Evolutionary conservation across 345 rosid species (phyloP), one percentile per base, ranked within the genome.

Genomic region (Eucalyptus tenuipes): DNA sequence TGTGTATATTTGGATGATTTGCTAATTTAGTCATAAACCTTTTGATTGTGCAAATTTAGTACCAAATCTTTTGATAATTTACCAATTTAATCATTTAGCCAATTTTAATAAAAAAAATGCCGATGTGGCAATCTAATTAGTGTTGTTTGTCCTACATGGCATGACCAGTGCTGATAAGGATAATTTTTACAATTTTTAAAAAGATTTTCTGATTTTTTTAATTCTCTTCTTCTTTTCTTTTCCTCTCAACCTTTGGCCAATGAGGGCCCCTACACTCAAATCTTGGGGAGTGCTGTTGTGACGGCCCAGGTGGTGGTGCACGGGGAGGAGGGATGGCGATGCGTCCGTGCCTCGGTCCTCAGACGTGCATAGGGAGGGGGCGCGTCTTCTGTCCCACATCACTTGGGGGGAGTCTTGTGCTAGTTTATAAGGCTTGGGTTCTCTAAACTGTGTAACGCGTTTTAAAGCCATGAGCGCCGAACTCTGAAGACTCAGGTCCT

Each of bases 11-110:
- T n/a, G n/a, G 10, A n/a, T 0, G 2, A n/a, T 64, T 64, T 64
- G 0, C 20, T 0, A 64, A 64, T 64, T n/a, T 64, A 64, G 9
- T 64, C 1, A 14, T n/a, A n/a, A 15, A 64, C 0, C 0, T n/a
- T 64, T 15, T n/a, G 9, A 64, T n/a, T 64, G 2, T 64, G 10
- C 1, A 10, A 64, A 64, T 64, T n/a, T 1, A 64, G 37, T n/a
- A 5, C 0, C 9, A 64, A 15, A 15, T 29, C 1, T 61, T 29
- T 61, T 61, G 33, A 13, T 2, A 10, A 61, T 29, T 61, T 1
- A 7, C 8, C 37, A n/a, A 64, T 64, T n/a, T 64, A n/a, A 15
- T 64, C 18, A 0, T 64, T 17, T 2, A 13, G 16, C 33, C 16
- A 61, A 29, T 29, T 61, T 13, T 61, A 14, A 13, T 61, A 0